A percentile compares a stretch with the other conserved stretches of the same genome.
These are phyloP conservation scores for Parafenestella ontariensis DNA, from an alignment of 2,329 filamentous ascomycete species.

Conservation along the genomic window DNA sequence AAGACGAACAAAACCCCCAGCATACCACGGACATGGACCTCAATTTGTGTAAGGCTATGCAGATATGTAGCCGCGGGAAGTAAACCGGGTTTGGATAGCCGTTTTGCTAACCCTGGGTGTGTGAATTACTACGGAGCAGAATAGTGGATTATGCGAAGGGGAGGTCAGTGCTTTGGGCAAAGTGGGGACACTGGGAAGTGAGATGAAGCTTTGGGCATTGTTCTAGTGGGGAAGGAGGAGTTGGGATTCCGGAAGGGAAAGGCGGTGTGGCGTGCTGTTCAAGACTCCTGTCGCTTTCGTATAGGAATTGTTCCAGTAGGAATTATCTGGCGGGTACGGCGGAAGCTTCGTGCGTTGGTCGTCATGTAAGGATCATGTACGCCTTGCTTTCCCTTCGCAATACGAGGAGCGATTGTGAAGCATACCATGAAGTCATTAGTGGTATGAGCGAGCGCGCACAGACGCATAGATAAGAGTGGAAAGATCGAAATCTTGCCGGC, in stretches of 20 bases:
- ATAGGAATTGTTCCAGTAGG: neutral
- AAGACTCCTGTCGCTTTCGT: neutral
- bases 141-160: neutral
- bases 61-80: slow-evolving; percentile 19
- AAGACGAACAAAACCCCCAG: neutral
- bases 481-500: too few relatives aligned
- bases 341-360: neutral
- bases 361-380: neutral
- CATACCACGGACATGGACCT: slow-evolving; percentile 5
- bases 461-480: too few relatives aligned
- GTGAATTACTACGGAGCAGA: neutral
- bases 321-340: neutral
- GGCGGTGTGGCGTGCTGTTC: slow-evolving; percentile 24
- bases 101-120: neutral
- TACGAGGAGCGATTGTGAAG: too few relatives aligned
- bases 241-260: neutral
- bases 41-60: slow-evolving; percentile 9
- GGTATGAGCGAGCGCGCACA: too few relatives aligned
- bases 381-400: neutral
- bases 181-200: neutral
- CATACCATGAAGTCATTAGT: too few relatives aligned
- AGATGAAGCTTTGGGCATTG: neutral
- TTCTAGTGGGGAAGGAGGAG: neutral
- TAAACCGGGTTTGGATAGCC: neutral
- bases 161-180: neutral